phyloP scores from a whole-genome alignment of 164 flowering plant species.

The Macadamia tetraphylla region DNA sequence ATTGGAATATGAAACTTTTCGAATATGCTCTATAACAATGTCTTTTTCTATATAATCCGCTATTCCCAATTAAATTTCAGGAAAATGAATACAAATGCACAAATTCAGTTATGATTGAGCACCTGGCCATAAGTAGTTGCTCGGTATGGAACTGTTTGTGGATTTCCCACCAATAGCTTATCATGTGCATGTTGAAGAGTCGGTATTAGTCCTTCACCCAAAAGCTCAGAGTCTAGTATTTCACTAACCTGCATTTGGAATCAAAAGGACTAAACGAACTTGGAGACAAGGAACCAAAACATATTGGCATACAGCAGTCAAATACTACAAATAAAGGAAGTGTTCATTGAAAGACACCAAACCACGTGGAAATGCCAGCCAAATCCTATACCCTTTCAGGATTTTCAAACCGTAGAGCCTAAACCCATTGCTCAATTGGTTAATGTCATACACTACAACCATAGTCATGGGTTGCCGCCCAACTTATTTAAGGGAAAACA shows the following conservation, averaged over 20 bases:
- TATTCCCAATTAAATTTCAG: not conserved
- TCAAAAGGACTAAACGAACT: constrained; percentile 1
- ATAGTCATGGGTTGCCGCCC: too few species aligned
- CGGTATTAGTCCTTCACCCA: constrained; percentile 96
- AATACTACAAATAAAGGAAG: not conserved
- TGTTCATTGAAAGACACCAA: not conserved
- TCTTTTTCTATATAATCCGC: not conserved
- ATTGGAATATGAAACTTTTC: too few species aligned
- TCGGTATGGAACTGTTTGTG: constrained; percentile 66
- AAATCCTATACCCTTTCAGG: too few species aligned
- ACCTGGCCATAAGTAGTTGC: constrained; percentile 91
- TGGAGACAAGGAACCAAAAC: constrained; percentile 1
- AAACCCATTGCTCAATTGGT: too few species aligned
- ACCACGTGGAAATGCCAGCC: not conserved
- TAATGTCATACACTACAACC: too few species aligned
- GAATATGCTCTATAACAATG: too few species aligned
- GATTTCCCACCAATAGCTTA: constrained; percentile 61
- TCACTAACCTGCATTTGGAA: constrained; percentile 74
- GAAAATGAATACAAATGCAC: not conserved
- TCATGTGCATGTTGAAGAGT: constrained; percentile 94
- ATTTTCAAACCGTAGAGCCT: too few species aligned
- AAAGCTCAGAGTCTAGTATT: constrained; percentile 94
- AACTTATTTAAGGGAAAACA: too few species aligned
- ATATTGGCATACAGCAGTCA: not conserved
- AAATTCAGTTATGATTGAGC: not conserved